phyloP scores from a whole-genome alignment of 2,329 filamentous ascomycete genomes.

The Ceratocystis cacaofunesta region DNA sequence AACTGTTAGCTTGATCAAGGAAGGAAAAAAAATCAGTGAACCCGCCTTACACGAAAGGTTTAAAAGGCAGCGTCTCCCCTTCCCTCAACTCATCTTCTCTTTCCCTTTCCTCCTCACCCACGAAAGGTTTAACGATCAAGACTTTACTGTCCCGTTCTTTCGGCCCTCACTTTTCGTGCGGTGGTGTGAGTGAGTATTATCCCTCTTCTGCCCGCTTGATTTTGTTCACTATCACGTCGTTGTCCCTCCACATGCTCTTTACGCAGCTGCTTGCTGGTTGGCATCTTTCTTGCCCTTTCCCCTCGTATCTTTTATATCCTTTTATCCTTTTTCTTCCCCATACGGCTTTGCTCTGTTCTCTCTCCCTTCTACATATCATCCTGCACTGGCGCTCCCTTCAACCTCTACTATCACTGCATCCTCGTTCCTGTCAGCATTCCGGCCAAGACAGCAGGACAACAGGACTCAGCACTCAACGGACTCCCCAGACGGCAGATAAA shows the following conservation, averaged over 20 bases:
- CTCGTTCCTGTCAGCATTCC: conserved; percentile 18
- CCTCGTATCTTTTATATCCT: conserved; percentile 23
- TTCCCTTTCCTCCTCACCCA: conserved; percentile 32
- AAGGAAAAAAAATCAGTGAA: not conserved
- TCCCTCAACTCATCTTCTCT: conserved; percentile 21
- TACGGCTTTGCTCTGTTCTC: conserved; percentile 20
- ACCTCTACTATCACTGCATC: conserved; percentile 15
- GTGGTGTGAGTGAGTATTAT: conserved; percentile 23
- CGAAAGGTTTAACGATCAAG: conserved; percentile 27
- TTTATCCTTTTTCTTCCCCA: conserved; percentile 34
- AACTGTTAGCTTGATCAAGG: conserved; percentile 2
- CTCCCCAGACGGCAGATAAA: not conserved
- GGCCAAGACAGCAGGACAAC: not conserved
- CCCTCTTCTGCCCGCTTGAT: conserved; percentile 23
- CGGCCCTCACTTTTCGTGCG: conserved; percentile 34
- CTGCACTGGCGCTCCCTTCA: conserved; percentile 10
- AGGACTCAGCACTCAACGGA: not conserved
- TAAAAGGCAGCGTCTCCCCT: conserved; percentile 11
- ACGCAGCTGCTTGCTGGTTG: not conserved
- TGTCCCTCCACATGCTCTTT: not conserved
- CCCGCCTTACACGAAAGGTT: conserved; percentile 7
- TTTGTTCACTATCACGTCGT: conserved; percentile 29
- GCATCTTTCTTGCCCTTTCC: not conserved
- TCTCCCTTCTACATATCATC: conserved; percentile 14
- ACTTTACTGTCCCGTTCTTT: conserved; percentile 22